Conservation (phyloP, 2,329 filamentous ascomycete species). For the Thielaviopsis musarum region DNA sequence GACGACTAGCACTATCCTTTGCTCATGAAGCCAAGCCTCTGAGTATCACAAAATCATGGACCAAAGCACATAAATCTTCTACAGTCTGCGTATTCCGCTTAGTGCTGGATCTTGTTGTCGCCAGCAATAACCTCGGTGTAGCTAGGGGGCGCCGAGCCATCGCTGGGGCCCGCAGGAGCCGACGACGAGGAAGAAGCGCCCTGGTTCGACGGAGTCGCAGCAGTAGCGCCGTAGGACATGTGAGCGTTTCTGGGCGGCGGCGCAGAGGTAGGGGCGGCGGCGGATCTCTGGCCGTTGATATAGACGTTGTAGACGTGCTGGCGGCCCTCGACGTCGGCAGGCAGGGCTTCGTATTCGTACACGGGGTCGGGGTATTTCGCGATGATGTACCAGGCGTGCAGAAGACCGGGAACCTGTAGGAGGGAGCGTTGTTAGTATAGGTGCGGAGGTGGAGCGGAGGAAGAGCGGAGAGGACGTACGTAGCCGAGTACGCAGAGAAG, state of each 20-base stretch:
- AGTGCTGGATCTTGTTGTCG: constrained; percentile 71
- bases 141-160: constrained; percentile 50
- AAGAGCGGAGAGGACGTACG: constrained; percentile 21
- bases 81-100: not conserved
- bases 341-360: constrained; percentile 50
- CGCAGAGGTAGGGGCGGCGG: constrained; percentile 18
- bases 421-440: not conserved
- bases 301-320: constrained; percentile 64
- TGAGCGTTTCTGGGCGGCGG: constrained; percentile 18
- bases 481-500: constrained; percentile 67
- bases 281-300: constrained; percentile 24
- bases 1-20: too few relatives aligned
- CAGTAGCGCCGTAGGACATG: constrained; percentile 32
- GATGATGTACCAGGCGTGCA: constrained; percentile 98
- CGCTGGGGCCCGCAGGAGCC: constrained; percentile 21
- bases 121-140: constrained; percentile 83
- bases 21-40: too few relatives aligned
- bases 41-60: too few relatives aligned
- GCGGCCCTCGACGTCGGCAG: constrained; percentile 38
- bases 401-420: constrained; percentile 55
- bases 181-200: constrained; percentile 19
- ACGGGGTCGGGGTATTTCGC: constrained; percentile 65
- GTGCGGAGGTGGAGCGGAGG: not conserved
- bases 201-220: constrained; percentile 17
- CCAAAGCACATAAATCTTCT: too few relatives aligned